Conservation (phyloP, 2,329 filamentous ascomycete genomes). For the Colletotrichum sp. region DNA sequence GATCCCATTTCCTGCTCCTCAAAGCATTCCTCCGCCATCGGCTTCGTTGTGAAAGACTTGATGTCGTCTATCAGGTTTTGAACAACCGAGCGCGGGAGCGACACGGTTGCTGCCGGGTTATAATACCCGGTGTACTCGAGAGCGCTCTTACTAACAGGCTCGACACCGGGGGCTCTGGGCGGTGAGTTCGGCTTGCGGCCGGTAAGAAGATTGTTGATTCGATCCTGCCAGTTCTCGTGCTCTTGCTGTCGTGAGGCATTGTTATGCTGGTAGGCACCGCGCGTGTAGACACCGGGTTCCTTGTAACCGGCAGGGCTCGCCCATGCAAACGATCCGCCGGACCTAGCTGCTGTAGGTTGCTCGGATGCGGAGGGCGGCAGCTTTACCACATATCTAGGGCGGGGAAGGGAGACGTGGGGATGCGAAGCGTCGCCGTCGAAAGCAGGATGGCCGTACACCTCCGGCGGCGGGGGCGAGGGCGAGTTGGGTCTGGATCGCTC, state of each 20-base stretch:
- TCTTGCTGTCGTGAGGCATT: conserved; percentile 28
- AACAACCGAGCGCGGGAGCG: conserved; percentile 53
- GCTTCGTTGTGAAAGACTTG: conserved; percentile 60
- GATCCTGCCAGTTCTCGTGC: conserved; percentile 74
- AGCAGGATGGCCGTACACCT: conserved; percentile 72
- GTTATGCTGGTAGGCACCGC: conserved; percentile 4
- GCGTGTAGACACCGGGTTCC: conserved; percentile 26
- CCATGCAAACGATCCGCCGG: conserved; percentile 37
- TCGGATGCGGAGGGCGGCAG: conserved; percentile 67
- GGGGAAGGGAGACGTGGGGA: conserved; percentile 74
- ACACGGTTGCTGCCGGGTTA: conserved; percentile 68
- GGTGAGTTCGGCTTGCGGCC: conserved; percentile 64
- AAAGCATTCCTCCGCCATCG: conserved; percentile 80
- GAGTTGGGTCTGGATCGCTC: conserved; percentile 55
- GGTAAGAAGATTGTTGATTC: conserved; percentile 80
- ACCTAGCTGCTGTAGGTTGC: conserved; percentile 36
- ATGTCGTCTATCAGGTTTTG: not conserved
- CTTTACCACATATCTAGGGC: conserved; percentile 77
- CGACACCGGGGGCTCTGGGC: conserved; percentile 65
- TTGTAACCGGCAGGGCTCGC: conserved; percentile 36
- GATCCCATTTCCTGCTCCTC: conserved; percentile 83
- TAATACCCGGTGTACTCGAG: conserved; percentile 59
- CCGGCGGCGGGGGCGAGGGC: conserved; percentile 75
- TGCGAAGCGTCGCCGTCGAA: conserved; percentile 70
- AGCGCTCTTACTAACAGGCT: conserved; percentile 70